These are phyloP conservation scores for Mallotus nudiflorus DNA, from an alignment of 345 rosid genomes.

Conservation along the genomic window DNA sequence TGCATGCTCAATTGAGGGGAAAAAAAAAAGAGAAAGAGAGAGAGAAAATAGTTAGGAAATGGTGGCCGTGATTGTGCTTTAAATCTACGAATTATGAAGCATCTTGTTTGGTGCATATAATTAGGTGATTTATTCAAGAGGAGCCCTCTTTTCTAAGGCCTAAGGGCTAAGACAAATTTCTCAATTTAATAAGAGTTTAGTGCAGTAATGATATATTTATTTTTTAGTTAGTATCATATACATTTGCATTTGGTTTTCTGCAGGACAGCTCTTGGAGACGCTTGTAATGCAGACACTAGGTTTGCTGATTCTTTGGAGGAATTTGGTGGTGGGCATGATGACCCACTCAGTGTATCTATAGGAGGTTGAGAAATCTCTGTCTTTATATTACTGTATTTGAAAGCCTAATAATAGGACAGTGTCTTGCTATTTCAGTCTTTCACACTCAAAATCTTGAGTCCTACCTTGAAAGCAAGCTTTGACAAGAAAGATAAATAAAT, in stretches of 20 bases:
- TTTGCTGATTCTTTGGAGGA: slow-evolving; percentile 78
- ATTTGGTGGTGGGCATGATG: slow-evolving; percentile 89
- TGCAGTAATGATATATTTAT: no score
- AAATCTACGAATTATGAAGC: no score
- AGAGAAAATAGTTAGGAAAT: no score
- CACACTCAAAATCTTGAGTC: no score
- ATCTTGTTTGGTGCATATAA: not conserved
- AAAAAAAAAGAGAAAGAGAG: no score
- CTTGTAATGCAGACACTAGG: slow-evolving; percentile 53
- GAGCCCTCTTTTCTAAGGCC: not conserved
- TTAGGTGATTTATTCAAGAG: not conserved
- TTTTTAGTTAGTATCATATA: no score
- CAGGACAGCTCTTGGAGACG: slow-evolving; percentile 78
- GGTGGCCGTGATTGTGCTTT: no score
- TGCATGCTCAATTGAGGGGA: no score
- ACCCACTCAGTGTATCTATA: slow-evolving; percentile 72
- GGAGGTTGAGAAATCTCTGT: slow-evolving; percentile 51
- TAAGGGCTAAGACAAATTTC: not conserved
- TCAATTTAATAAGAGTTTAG: not conserved
- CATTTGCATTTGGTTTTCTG: slow-evolving; percentile 11
- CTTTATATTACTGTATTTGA: not conserved
- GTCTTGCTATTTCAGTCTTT: not conserved
- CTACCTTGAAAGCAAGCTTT: no score
- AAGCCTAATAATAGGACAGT: not conserved
- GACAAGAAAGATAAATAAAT: no score